Conservation (phyloP, 306 rosid genomes). For the Canavalia ensiformis region DNA sequence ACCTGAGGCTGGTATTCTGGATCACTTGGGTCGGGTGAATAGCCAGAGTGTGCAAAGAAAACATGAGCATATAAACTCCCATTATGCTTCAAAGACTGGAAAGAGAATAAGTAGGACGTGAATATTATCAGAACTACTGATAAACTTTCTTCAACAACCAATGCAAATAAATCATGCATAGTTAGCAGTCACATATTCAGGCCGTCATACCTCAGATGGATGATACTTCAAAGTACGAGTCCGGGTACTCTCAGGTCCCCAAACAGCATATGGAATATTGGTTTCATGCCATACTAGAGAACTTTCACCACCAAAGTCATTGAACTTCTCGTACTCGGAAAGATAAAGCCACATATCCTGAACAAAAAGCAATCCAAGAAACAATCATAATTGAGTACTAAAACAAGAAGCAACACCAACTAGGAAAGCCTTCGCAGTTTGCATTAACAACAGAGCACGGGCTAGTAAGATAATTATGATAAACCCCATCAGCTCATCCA, state of each 20-base stretch:
- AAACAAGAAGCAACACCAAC: slow-evolving; percentile 36
- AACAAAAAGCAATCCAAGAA: slow-evolving; percentile 32
- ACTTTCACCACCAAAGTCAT: slow-evolving; percentile 75
- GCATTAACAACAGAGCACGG: slow-evolving; percentile 2
- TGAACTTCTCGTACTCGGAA: slow-evolving; percentile 79
- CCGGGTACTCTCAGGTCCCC: slow-evolving; percentile 79
- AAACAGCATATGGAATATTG: slow-evolving; percentile 81
- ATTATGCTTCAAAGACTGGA: slow-evolving; percentile 80
- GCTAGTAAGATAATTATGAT: not conserved
- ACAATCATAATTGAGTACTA: not conserved
- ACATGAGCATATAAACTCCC: slow-evolving; percentile 89
- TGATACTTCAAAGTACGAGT: slow-evolving; percentile 67
- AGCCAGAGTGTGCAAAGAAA: slow-evolving; percentile 91
- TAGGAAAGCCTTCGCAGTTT: slow-evolving; percentile 7
- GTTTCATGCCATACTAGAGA: slow-evolving; percentile 95
- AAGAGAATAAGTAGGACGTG: slow-evolving; percentile 37
- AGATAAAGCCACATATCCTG: slow-evolving; percentile 98
- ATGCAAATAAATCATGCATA: slow-evolving; percentile 12
- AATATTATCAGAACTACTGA: slow-evolving; percentile 5
- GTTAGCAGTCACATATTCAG: slow-evolving; percentile 16
- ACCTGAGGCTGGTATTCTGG: slow-evolving; percentile 86
- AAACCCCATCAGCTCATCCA: not conserved
- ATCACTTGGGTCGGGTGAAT: slow-evolving; percentile 85
- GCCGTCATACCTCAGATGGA: slow-evolving; percentile 77
- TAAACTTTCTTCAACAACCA: slow-evolving; percentile 25